These are phyloP conservation scores for Crithidia mellificae DNA, from an alignment of 208 protist species.

Conservation along the genomic window DNA sequence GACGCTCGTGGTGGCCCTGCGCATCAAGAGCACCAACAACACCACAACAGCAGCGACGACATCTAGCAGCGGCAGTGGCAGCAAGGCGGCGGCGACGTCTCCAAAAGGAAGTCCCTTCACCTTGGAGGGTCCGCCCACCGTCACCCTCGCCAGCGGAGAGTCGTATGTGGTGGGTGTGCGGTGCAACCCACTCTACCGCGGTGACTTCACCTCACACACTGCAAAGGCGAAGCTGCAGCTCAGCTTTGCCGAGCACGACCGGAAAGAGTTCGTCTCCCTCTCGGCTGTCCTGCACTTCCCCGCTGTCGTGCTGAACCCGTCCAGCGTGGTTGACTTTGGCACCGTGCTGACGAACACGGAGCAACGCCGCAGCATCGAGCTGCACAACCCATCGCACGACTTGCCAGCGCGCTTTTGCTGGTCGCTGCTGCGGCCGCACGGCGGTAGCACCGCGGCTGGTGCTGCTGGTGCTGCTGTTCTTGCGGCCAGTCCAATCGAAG, in stretches of 20 bases:
- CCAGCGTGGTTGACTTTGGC: slow-evolving; percentile 88
- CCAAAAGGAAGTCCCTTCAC: slow-evolving; percentile 70
- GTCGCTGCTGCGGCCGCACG: slow-evolving; percentile 45
- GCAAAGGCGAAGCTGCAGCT: slow-evolving; percentile 79
- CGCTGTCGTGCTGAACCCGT: slow-evolving; percentile 72
- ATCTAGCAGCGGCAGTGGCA: not conserved
- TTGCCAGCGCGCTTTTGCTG: slow-evolving; percentile 81
- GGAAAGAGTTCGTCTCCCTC: slow-evolving; percentile 82
- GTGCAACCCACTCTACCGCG: slow-evolving; percentile 85
- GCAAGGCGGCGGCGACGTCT: not conserved
- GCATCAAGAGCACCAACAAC: slow-evolving; percentile 36
- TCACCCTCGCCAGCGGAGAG: slow-evolving; percentile 71
- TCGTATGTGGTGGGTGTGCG: slow-evolving; percentile 77
- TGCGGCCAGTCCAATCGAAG: too few species aligned
- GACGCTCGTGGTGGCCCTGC: slow-evolving; percentile 71
- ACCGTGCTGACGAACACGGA: slow-evolving; percentile 93
- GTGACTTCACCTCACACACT: slow-evolving; percentile 74
- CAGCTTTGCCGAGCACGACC: slow-evolving; percentile 89
- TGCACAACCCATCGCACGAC: slow-evolving; percentile 81
- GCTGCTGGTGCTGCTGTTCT: too few species aligned
- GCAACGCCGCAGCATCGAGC: slow-evolving; percentile 54
- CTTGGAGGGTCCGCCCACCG: slow-evolving; percentile 55
- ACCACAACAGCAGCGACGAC: not conserved
- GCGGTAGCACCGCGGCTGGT: not conserved
- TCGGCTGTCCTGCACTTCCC: slow-evolving; percentile 88